phyloP scores from a whole-genome alignment of 768 basidiomycete genomes.

The Chiua virens region DNA sequence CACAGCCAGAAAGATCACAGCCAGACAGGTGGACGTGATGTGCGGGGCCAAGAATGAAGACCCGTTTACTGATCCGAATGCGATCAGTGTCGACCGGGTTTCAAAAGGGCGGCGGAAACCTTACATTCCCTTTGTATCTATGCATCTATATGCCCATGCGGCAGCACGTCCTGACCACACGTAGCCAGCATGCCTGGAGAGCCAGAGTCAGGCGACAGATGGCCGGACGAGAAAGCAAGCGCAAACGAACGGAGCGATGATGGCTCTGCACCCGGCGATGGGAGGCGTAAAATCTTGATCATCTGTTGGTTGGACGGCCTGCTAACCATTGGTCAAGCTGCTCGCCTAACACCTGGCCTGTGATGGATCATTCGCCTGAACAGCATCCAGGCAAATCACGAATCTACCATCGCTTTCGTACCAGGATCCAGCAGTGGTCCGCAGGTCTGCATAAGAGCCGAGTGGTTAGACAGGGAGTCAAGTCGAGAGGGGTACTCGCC shows the following conservation, averaged over 20 bases:
- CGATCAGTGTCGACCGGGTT: constrained; percentile 1
- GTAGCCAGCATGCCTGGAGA: constrained; percentile 88
- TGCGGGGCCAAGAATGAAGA: constrained; percentile 95
- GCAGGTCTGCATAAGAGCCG: constrained; percentile 45
- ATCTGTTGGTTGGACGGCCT: constrained; percentile 48
- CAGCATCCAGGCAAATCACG: constrained; percentile 12
- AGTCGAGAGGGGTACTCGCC: constrained; percentile 18
- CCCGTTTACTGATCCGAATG: constrained; percentile 62
- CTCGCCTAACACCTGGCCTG: constrained; percentile 56
- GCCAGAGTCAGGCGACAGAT: constrained; percentile 5
- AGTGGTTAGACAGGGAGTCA: background rate
- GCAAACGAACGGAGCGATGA: constrained; percentile 87
- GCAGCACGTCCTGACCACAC: constrained; percentile 91
- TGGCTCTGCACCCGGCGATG: constrained; percentile 71
- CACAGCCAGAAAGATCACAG: constrained; percentile 83
- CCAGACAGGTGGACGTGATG: constrained; percentile 87
- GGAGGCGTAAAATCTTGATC: constrained; percentile 60
- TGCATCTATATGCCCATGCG: constrained; percentile 93
- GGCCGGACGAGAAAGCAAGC: background rate
- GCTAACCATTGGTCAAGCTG: constrained; percentile 68
- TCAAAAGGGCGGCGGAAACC: constrained; percentile 27
- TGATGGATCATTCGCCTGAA: constrained; percentile 11
- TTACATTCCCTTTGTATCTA: constrained; percentile 81
- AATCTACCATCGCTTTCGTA: constrained; percentile 69
- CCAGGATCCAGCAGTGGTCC: constrained; percentile 90